phyloP scores from a whole-genome alignment of 805 yeast genomes.

The Barnettozyma wickerhamii region DNA sequence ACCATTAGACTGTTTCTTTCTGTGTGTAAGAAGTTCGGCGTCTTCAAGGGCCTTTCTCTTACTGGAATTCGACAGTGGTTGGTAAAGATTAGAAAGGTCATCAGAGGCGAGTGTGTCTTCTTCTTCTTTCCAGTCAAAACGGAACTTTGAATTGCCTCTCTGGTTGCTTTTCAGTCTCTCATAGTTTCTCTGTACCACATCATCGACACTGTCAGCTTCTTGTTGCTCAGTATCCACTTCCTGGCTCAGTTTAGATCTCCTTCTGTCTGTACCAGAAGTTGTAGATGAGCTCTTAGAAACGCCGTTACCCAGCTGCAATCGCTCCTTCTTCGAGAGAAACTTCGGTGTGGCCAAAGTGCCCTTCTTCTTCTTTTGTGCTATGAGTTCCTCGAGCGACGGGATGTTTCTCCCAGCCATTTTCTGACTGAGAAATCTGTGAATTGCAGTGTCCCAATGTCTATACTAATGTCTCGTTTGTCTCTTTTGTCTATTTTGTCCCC shows the following conservation, averaged over 20 bases:
- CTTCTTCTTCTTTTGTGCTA: slow-evolving; percentile 24
- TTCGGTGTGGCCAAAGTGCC: slow-evolving; percentile 27
- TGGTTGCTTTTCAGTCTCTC: not conserved
- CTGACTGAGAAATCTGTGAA: not conserved
- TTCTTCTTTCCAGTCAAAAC: slow-evolving; percentile 62
- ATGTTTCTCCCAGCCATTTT: slow-evolving; percentile 25
- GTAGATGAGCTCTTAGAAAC: too few relatives aligned
- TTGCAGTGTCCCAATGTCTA: too few relatives aligned
- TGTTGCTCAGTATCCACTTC: not conserved
- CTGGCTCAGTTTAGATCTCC: not conserved
- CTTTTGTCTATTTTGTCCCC: not conserved
- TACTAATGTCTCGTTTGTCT: not conserved
- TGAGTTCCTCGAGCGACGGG: slow-evolving; percentile 33
- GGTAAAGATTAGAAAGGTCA: slow-evolving; percentile 25
- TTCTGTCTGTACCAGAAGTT: not conserved
- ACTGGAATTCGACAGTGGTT: not conserved
- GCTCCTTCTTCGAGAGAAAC: slow-evolving; percentile 44
- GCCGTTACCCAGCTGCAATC: slow-evolving; percentile 36
- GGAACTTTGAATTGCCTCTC: slow-evolving; percentile 37
- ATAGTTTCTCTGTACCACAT: slow-evolving; percentile 6
- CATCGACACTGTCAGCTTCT: not conserved
- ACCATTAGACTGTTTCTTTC: slow-evolving; percentile 18
- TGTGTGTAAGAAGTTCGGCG: not conserved
- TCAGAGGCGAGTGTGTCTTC: slow-evolving; percentile 59
- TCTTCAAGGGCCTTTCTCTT: not conserved